Evolutionary conservation across 176 grass and related monocot species (phyloP), one percentile per base, ranked within the genome.

Genomic region (Oryza punctata): DNA sequence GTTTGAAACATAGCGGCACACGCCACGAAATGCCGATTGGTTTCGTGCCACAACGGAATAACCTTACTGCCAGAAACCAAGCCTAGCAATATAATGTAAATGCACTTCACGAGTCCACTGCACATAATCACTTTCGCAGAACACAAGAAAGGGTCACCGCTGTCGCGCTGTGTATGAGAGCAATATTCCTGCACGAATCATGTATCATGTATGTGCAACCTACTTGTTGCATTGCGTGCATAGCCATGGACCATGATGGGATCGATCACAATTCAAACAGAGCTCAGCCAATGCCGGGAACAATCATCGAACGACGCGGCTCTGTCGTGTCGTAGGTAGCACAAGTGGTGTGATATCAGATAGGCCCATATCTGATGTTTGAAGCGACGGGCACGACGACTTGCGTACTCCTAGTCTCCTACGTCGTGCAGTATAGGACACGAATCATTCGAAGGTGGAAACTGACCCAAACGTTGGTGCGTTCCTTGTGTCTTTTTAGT

Each of bases 341-440:
- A 38, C 11, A 12, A 63, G 26, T 44, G 40, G 65, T 1, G 52
- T 32, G 54, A 8, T 28, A 24, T 26, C 67, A 50, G 10, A 30
- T 79, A 33, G 77, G 70, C 2, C 23, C 14, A 27, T n/a, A 27
- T 2, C 5, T 50, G 47, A 21, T 21, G 50, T n/a, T 59, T 26
- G 85, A 82, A n/a, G 23, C 52, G 52, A 82, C 65, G 3, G 79
- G 66, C 32, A 70, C 80, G 86, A 60, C 26, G 52, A 44, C 49
- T 65, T 70, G 73, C 49, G 18, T 7, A 12, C 45, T 11, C 40
- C n/a, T n/a, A n/a, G n/a, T n/a, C n/a, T n/a, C n/a, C 10, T 41
- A 41, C 37, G 37, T 41, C 1, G 9, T 38, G 8, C 37, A 38
- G 37, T 8, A 12, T 59, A 76, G 78, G 50, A 41, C 26, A 41